These are phyloP conservation scores for Hemileccinum rubropunctum DNA, from an alignment of 768 basidiomycete genomes.

Conservation along the genomic window DNA sequence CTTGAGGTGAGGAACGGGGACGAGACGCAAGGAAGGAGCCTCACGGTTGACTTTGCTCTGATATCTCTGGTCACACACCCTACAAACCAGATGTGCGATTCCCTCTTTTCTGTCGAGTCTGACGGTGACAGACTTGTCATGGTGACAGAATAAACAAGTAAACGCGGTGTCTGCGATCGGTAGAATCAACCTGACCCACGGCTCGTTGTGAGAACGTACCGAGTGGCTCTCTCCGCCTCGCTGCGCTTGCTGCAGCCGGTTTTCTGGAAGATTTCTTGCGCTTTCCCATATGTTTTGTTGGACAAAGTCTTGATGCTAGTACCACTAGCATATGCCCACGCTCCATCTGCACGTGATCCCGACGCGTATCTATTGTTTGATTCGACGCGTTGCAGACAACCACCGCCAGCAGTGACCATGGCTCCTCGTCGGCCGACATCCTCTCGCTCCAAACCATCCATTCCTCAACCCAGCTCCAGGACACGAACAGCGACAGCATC, in stretches of 20 bases:
- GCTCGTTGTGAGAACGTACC: constrained; percentile 41
- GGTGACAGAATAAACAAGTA: constrained; percentile 87
- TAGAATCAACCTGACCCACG: constrained; percentile 3
- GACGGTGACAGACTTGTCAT: constrained; percentile 85
- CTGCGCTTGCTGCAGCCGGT: constrained; percentile 59
- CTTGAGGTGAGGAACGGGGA: constrained; percentile 11
- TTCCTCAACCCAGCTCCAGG: constrained; percentile 37
- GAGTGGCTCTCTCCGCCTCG: constrained; percentile 66
- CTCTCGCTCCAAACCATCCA: constrained; percentile 38
- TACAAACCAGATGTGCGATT: constrained; percentile 74
- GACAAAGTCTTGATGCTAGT: neutral
- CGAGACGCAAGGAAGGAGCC: constrained; percentile 23
- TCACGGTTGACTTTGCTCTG: constrained; percentile 86
- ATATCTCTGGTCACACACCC: constrained; percentile 83
- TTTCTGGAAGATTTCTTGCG: constrained; percentile 88
- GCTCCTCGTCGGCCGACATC: constrained; percentile 58
- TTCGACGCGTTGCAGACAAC: constrained; percentile 30
- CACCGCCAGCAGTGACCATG: constrained; percentile 39
- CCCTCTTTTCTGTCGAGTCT: constrained; percentile 85
- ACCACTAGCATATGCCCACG: neutral
- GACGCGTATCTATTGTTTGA: constrained; percentile 26
- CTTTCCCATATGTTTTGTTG: constrained; percentile 63
- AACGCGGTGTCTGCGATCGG: constrained; percentile 66
- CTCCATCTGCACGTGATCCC: constrained; percentile 30
- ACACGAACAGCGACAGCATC: constrained; percentile 49